Percentiles rank a stretch among this genome's conserved stretches.
phyloP scores from a whole-genome alignment of 441 rosid species.

The Pelargonium cotyledonis region DNA sequence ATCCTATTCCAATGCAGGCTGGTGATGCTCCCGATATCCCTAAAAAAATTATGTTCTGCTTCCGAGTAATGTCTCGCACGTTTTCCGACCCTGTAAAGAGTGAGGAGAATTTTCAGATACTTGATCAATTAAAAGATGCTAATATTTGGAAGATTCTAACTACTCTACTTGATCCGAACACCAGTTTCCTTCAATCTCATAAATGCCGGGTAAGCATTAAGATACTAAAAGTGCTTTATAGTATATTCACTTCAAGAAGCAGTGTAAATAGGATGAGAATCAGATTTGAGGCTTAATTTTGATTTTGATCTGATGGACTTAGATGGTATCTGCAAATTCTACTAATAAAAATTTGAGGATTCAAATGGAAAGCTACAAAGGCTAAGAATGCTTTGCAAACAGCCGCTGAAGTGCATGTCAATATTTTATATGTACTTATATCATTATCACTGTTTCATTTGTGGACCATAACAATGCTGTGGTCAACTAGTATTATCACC shows the following conservation, averaged over 20 bases:
- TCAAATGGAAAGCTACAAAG: background rate
- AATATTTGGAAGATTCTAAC: conserved; percentile 87
- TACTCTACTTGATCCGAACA: conserved; percentile 67
- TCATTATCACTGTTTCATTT: background rate
- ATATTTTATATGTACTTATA: background rate
- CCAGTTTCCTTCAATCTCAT: conserved; percentile 57
- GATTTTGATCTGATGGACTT: background rate
- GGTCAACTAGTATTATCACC: background rate
- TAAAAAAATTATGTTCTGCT: conserved; percentile 68
- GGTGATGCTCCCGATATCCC: conserved; percentile 78
- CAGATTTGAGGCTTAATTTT: background rate
- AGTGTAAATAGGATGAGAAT: background rate
- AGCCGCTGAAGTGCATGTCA: background rate
- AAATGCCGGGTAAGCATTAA: conserved; percentile 57
- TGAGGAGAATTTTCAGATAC: conserved; percentile 82
- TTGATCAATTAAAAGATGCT: conserved; percentile 91
- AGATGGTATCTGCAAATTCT: background rate
- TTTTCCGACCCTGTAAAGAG: conserved; percentile 76
- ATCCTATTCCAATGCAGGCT: conserved; percentile 48
- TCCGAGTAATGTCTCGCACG: conserved; percentile 84
- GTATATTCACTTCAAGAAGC: background rate
- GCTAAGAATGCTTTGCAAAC: background rate
- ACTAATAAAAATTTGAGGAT: background rate
- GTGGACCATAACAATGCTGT: too few relatives aligned
- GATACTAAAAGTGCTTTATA: conserved; percentile 14